These are phyloP conservation scores for Clonostachys sp. DNA, from an alignment of 2,329 filamentous ascomycete species.

Conservation along the genomic window DNA sequence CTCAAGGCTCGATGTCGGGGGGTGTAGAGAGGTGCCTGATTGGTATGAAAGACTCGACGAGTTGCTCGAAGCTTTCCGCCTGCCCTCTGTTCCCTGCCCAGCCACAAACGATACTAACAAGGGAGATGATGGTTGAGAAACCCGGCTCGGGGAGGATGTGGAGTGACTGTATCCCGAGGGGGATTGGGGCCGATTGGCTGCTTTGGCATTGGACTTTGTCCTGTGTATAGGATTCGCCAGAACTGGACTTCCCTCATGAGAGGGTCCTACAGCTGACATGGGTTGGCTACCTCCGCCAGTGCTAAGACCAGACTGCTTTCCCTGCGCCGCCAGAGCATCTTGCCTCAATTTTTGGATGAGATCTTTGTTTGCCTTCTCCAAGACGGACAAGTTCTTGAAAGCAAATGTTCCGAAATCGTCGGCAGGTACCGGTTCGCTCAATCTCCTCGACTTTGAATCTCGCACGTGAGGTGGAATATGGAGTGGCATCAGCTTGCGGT, in stretches of 20 bases:
- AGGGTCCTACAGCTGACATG: conserved; percentile 52
- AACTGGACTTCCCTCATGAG: conserved; percentile 79
- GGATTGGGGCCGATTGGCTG: conserved; percentile 73
- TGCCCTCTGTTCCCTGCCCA: conserved; percentile 69
- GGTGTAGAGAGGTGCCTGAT: conserved; percentile 58
- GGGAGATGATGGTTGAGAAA: conserved; percentile 65
- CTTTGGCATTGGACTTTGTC: conserved; percentile 78
- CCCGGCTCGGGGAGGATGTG: conserved; percentile 82
- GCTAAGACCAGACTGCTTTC: conserved; percentile 40
- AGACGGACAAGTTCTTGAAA: conserved; percentile 93
- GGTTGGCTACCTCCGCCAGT: conserved; percentile 27
- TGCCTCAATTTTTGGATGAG: conserved; percentile 94
- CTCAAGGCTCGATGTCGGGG: conserved; percentile 63
- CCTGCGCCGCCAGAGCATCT: conserved; percentile 73
- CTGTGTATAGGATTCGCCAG: conserved; percentile 76
- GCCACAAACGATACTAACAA: conserved; percentile 96
- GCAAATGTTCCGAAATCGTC: conserved; percentile 97
- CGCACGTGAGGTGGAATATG: conserved; percentile 96
- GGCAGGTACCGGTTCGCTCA: conserved; percentile 82
- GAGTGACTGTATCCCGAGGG: conserved; percentile 76
- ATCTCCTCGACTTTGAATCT: conserved; percentile 77
- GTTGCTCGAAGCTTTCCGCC: conserved; percentile 88
- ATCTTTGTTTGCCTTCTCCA: conserved; percentile 98
- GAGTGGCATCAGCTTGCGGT: conserved; percentile 88
- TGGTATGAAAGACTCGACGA: conserved; percentile 81